Evolutionary conservation across 331 rosid genomes (phyloP).

Genomic region (Rosa hybrid): DNA sequence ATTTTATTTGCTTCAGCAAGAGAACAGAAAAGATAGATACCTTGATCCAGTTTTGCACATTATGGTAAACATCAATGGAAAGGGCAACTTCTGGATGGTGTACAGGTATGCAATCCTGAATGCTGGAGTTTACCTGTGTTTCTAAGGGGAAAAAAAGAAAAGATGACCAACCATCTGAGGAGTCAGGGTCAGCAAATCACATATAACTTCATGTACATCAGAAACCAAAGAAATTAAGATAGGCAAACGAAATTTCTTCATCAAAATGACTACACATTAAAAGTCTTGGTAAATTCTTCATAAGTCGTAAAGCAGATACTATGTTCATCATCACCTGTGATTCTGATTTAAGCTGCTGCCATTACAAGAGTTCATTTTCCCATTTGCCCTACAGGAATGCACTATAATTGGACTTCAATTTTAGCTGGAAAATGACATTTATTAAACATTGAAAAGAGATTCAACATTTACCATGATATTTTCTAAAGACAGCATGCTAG

Average conservation of each 20-base stretch:
- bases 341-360: background rate
- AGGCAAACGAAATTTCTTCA: background rate
- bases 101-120: constrained; percentile 48
- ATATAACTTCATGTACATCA: background rate
- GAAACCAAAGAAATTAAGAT: background rate
- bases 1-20: constrained; percentile 10
- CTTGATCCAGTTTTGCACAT: constrained; percentile 59
- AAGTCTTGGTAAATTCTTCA: too few relatives aligned
- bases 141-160: constrained; percentile 1
- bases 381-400: background rate
- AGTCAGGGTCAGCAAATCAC: constrained; percentile 10
- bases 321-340: background rate
- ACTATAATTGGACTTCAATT: background rate
- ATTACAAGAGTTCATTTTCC: background rate
- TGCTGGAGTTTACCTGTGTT: constrained; percentile 52
- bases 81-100: constrained; percentile 64
- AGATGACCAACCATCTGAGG: constrained; percentile 7
- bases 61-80: constrained; percentile 74
- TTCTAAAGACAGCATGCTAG: background rate
- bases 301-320: background rate
- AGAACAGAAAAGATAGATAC: constrained; percentile 36
- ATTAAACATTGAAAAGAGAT: background rate
- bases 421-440: background rate
- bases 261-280: background rate
- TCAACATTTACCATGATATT: background rate